A percentile compares a stretch with the other conserved stretches of the same genome.
Evolutionary conservation across 371 early-diverging fungal genomes (phyloP).

Genomic region (Rhizopus microsporus): DNA sequence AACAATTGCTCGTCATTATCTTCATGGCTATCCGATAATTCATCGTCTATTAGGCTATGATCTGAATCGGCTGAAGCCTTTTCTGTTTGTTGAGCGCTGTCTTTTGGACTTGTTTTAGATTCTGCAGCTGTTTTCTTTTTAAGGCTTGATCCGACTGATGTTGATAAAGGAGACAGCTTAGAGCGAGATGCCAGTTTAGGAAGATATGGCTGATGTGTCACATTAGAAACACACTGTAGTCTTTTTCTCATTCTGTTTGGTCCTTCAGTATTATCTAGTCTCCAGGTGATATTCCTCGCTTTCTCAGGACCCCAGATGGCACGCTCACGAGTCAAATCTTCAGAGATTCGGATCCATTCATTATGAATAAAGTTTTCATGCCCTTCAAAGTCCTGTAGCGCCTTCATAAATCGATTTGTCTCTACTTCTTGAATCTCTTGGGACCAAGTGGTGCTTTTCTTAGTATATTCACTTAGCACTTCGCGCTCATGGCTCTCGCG

Average conservation of each 20-base stretch:
- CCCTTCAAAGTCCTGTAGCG: constrained; percentile 63
- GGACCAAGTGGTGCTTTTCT: constrained; percentile 60
- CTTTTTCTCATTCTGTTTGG: constrained; percentile 63
- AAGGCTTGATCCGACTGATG: background rate
- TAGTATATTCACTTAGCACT: constrained; percentile 53
- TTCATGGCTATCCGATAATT: background rate
- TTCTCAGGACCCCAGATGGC: constrained; percentile 63
- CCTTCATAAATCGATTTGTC: constrained; percentile 56
- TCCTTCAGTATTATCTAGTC: constrained; percentile 76
- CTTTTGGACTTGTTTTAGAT: background rate
- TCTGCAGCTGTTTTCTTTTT: background rate
- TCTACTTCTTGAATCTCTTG: constrained; percentile 67
- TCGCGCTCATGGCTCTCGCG: constrained; percentile 52
- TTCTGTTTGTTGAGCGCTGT: background rate
- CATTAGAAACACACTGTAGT: constrained; percentile 37
- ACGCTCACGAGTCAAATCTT: constrained; percentile 58
- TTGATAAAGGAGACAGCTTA: constrained; percentile 1
- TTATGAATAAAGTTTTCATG: constrained; percentile 64
- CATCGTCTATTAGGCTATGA: background rate
- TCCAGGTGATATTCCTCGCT: constrained; percentile 54
- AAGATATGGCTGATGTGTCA: constrained; percentile 40
- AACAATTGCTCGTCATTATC: constrained; percentile 39
- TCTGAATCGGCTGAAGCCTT: background rate
- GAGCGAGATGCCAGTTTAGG: constrained; percentile 46
- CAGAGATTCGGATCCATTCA: constrained; percentile 66